Percentiles rank a stretch among this genome's conserved stretches.
Evolutionary conservation across 1,284 basidiomycete genomes (phyloP).

Genomic region (Moesziomyces antarcticus): DNA sequence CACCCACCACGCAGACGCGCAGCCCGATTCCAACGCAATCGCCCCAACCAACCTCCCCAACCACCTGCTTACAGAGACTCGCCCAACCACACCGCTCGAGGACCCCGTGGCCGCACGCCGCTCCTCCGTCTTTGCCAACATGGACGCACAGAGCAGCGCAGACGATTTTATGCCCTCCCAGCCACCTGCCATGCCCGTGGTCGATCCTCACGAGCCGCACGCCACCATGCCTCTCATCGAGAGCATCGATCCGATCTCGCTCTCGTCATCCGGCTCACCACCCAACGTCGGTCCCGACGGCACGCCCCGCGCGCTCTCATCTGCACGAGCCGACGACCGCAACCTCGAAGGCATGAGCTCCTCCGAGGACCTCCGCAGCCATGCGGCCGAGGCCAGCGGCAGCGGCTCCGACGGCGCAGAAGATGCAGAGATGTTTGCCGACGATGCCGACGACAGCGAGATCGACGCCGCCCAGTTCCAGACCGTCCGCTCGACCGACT

Average conservation of each 20-base stretch:
- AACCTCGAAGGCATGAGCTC: conserved; percentile 40
- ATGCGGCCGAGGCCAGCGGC: conserved; percentile 49
- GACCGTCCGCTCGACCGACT: conserved; percentile 20
- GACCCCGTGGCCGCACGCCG: conserved; percentile 29
- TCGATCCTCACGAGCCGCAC: conserved; percentile 21
- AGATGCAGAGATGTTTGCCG: conserved; percentile 62
- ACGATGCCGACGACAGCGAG: conserved; percentile 54
- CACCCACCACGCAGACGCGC: conserved; percentile 5
- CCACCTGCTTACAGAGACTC: conserved; percentile 28
- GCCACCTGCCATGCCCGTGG: conserved; percentile 34
- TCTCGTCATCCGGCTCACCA: conserved; percentile 20
- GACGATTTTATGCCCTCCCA: conserved; percentile 39
- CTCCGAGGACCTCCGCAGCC: conserved; percentile 46
- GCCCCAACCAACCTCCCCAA: conserved; percentile 1
- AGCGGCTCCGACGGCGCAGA: conserved; percentile 64
- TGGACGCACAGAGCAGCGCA: conserved; percentile 38
- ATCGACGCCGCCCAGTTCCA: conserved; percentile 25
- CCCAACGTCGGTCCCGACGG: conserved; percentile 28
- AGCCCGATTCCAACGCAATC: conserved; percentile 6
- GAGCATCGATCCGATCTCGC: conserved; percentile 38
- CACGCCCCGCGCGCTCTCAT: conserved; percentile 33
- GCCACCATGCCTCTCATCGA: conserved; percentile 37
- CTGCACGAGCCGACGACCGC: conserved; percentile 7
- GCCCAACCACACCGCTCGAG: conserved; percentile 49
- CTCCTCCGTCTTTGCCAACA: conserved; percentile 35